Percentiles rank a stretch among this genome's conserved stretches.
These are phyloP conservation scores for Neonectria faginata DNA, from an alignment of 2,329 filamentous ascomycete species.

Conservation along the genomic window DNA sequence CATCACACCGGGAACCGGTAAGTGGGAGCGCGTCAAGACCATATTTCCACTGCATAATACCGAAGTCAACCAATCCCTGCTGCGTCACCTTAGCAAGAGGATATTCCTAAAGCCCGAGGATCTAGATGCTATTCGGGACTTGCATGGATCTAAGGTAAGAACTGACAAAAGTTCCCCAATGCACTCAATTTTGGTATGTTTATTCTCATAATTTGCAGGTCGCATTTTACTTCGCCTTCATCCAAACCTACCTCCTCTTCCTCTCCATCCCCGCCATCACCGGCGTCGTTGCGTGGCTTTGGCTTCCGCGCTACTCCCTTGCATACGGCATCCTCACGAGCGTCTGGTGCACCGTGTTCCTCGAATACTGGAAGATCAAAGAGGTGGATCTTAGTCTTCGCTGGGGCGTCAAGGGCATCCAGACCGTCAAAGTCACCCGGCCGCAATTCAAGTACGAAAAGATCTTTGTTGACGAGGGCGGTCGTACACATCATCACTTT, in stretches of 20 bases:
- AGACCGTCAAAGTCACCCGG: constrained; percentile 73
- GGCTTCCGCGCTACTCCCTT: constrained; percentile 77
- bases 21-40: constrained; percentile 70
- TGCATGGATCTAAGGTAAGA: constrained; percentile 69
- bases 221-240: constrained; percentile 86
- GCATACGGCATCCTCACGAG: constrained; percentile 75
- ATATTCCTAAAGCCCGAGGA: constrained; percentile 63
- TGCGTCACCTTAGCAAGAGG: constrained; percentile 67
- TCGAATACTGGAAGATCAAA: constrained; percentile 84
- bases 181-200: not conserved
- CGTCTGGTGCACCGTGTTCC: constrained; percentile 78
- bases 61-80: constrained; percentile 64
- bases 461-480: constrained; percentile 70
- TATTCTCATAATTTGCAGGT: constrained; percentile 56
- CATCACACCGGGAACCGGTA: constrained; percentile 67
- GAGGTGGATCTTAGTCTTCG: constrained; percentile 77
- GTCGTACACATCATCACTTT: constrained; percentile 71
- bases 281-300: constrained; percentile 75
- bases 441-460: constrained; percentile 74
- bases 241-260: constrained; percentile 80
- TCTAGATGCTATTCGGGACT: constrained; percentile 69
- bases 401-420: constrained; percentile 79
- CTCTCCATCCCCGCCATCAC: constrained; percentile 76
- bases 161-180: no score
- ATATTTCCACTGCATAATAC: constrained; percentile 74